A percentile compares a stretch with the other conserved stretches of the same genome.
Conservation (phyloP, 2,329 filamentous ascomycete species). For the Teratosphaeria gauchensis region DNA sequence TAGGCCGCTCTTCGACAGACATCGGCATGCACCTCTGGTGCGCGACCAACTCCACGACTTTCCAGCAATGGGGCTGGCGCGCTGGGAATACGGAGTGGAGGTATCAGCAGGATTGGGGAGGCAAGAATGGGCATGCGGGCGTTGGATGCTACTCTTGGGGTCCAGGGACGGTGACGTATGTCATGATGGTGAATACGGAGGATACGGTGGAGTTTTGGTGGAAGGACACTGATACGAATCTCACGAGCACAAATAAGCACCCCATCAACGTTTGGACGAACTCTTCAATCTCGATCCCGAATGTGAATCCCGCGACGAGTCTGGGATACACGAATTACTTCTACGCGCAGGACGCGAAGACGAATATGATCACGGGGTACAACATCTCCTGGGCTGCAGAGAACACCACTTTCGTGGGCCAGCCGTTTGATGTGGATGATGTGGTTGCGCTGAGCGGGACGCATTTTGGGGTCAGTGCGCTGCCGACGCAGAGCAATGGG, state of each 20-base stretch:
- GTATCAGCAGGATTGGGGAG: constrained; percentile 27
- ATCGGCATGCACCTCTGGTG: constrained; percentile 39
- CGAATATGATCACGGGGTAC: constrained; percentile 29
- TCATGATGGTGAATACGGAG: constrained; percentile 32
- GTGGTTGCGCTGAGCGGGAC: constrained; percentile 29
- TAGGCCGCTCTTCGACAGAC: constrained; percentile 8
- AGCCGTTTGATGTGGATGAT: constrained; percentile 27
- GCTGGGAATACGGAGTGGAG: constrained; percentile 29
- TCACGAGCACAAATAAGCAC: constrained; percentile 21
- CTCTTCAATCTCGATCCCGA: constrained; percentile 3
- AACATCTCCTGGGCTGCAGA: constrained; percentile 31
- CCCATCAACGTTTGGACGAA: constrained; percentile 33
- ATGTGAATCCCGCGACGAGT: constrained; percentile 30
- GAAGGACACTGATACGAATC: constrained; percentile 33
- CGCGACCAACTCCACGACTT: constrained; percentile 29
- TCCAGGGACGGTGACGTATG: constrained; percentile 28
- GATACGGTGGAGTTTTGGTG: constrained; percentile 35
- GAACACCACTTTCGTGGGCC: constrained; percentile 26
- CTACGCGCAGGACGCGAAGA: constrained; percentile 30
- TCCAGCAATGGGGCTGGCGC: constrained; percentile 34
- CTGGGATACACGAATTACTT: constrained; percentile 35
- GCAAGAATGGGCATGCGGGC: constrained; percentile 35
- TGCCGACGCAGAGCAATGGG: constrained; percentile 11
- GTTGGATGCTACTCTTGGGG: constrained; percentile 38
- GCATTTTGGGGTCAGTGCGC: constrained; percentile 30